Base-by-base conservation (phyloP, 2,329 filamentous ascomycete species). In the Aspergillus sergii region DNA sequence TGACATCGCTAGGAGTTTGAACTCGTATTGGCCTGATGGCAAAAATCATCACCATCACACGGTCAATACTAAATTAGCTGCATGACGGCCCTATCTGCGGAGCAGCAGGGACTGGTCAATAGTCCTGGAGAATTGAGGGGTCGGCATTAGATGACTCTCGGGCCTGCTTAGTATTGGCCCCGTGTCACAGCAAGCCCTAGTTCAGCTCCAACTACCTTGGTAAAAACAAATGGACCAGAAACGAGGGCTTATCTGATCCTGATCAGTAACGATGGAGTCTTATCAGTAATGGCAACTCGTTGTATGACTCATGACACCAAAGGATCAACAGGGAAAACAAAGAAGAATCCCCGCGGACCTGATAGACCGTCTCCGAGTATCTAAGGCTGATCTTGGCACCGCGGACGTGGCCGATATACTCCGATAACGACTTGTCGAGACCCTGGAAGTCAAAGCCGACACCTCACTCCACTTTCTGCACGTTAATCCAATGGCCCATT, bases 401-500 rank as follows among this genome's bases (percentile, higher is more conserved):
- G 43, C 57, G 57, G 57, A 58, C 30, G 1, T 58, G 41, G 11
- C 57, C 57, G 57, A 39, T 7, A 34, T 30, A 32, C 48, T 32
- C 48, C 48, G 46, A 58, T 45, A 50, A 34, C 57, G 26, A 43
- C 14, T 19, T 16, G 16, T 30, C 16, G 39, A 43, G 39, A 57
- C 39, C 19, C 55, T 57, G 30, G 48, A 7, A 51, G 9, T n/a
- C 46, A 30, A 50, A 28, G 12, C 46, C 26, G 28, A 51, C 48
- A 51, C 5, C 3, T 19, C 46, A 26, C 53, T 55, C 21, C 53
- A 21, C 30, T 55, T 23, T 30, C 32, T 39, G 30, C 30, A 39
- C 30, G 36, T n/a, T 36, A 28, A 41, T 41, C 53, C 53, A 56
- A 46, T 57, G 55, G 39, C 39, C 39, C 30, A 54, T 36, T 54